phyloP scores from a whole-genome alignment of 2,329 filamentous ascomycete genomes.

The Penicillium sp. region DNA sequence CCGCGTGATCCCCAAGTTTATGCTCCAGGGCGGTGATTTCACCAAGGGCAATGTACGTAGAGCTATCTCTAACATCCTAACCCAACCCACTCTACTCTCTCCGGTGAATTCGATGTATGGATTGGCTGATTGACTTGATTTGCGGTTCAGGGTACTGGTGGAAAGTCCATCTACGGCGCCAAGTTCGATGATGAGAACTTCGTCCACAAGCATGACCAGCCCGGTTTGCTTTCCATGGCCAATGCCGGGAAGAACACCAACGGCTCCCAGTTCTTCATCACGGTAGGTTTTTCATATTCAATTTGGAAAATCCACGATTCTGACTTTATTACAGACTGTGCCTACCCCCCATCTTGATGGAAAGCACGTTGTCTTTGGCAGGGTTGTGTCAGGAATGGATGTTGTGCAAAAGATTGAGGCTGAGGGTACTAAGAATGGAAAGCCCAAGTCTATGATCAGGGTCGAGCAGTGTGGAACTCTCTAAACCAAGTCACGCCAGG shows the following conservation, averaged over 20 bases:
- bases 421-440: neutral
- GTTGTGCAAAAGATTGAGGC: constrained; percentile 3
- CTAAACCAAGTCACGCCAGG: neutral
- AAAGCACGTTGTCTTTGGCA: constrained; percentile 57
- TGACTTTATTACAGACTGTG: constrained; percentile 59
- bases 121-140: neutral
- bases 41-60: neutral
- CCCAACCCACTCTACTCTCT: neutral
- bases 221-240: constrained; percentile 6
- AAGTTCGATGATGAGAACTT: constrained; percentile 13
- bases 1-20: constrained; percentile 82
- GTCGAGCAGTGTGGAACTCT: neutral
- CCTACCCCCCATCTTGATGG: constrained; percentile 56
- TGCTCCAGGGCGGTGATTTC: constrained; percentile 41
- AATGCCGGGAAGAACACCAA: constrained; percentile 4
- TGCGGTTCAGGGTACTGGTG: neutral
- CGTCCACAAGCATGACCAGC: neutral
- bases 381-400: neutral
- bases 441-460: neutral
- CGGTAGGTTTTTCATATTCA: neutral
- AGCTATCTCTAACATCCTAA: neutral
- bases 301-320: neutral
- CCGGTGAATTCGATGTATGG: neutral
- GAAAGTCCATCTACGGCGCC: constrained; percentile 3
- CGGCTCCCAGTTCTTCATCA: neutral